phyloP scores from a whole-genome alignment of 257 asterid species.

The Primulina eburnea region DNA sequence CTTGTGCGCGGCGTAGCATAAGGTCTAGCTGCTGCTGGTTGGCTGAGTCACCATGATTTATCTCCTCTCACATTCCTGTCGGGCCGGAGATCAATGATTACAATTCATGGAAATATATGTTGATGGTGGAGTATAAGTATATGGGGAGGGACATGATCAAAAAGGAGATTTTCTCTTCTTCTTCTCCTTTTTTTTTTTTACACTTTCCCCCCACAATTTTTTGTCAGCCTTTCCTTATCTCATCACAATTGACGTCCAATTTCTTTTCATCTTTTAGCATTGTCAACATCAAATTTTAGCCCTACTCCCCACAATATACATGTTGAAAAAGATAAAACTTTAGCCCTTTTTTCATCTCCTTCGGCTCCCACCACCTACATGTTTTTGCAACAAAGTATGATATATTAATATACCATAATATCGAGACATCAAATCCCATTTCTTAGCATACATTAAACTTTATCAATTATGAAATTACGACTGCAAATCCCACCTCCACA shows the following conservation, averaged over 20 bases:
- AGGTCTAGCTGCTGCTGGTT: too few species aligned
- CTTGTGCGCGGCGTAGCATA: too few species aligned
- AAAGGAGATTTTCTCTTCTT: conserved; percentile 7
- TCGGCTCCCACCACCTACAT: not conserved
- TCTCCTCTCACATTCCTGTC: too few species aligned
- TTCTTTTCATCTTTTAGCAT: not conserved
- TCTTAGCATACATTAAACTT: too few species aligned
- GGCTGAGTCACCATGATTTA: too few species aligned
- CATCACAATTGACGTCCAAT: not conserved
- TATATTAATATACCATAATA: too few species aligned
- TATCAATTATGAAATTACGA: not conserved
- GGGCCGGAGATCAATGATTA: too few species aligned
- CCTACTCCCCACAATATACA: not conserved
- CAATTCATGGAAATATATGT: not conserved
- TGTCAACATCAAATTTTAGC: not conserved
- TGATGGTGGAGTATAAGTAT: conserved; percentile 2
- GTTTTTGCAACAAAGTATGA: not conserved
- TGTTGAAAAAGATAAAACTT: not conserved
- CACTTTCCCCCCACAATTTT: not conserved
- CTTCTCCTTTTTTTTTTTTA: too few species aligned
- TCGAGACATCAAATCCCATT: too few species aligned
- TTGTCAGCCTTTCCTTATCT: not conserved
- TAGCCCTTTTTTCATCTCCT: not conserved
- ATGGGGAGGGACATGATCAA: conserved; percentile 44
- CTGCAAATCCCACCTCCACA: not conserved